Evolutionary conservation across 2,329 filamentous ascomycete genomes (phyloP), one percentile per base, ranked within the genome.

Genomic region (Karstenula rhodostoma): DNA sequence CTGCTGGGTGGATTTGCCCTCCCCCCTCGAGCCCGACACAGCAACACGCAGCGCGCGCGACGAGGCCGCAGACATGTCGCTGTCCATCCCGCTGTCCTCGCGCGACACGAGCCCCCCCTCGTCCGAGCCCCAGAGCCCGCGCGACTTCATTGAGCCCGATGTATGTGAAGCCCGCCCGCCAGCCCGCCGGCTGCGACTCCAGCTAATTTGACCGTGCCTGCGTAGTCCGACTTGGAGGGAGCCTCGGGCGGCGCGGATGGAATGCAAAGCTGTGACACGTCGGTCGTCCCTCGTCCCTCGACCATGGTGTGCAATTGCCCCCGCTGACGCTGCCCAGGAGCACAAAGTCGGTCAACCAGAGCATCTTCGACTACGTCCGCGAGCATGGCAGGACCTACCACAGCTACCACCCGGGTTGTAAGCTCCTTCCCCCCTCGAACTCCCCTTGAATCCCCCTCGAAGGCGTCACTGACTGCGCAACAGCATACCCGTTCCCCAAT

Each of bases 321-420:
- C 40, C 43, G 59, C 69, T 74, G 46, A 74, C 67, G 19, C 49
- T 44, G 8, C 13, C 37, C 66, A 78, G 77, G 52, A 76, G 76
- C 60, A 76, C 76, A 8, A 71, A 75, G 57, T 79, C 76, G 37
- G 72, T 78, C 62, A 77, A 75, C 43, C 70, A 74, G 59, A 78
- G 75, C 65, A 78, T 79, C 40, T 75, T 71, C 63, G 73, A 79
- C 63, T 77, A 73, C 56, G 68, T 79, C 42, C 73, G 71, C 59
- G 75, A 78, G 60, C 78, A 79, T 70, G 78, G 78, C 58, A 68
- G 78, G 58, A 79, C 77, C 27, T 80, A 80, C 63, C 77, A 79
- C 55, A 67, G 73, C 40, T 79, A 77, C 57, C 72, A 73, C 58
- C 73, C 75, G 22, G 78, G 78, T 57, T 77, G 78, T 80, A 72